Evolutionary conservation across 345 rosid species (phyloP).

Genomic region (Salix koriyanagi): DNA sequence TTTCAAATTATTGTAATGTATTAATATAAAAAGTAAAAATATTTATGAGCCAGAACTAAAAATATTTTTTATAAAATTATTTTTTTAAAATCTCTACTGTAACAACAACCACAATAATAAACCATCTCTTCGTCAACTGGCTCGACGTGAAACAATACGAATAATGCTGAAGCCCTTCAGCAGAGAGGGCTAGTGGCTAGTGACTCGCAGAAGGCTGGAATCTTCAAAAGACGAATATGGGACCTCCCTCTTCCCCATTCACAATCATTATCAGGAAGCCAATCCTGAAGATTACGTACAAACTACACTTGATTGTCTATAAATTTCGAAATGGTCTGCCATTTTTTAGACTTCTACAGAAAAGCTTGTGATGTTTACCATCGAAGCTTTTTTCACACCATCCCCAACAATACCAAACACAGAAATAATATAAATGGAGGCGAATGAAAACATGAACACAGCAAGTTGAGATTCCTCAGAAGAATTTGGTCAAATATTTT

Average conservation of each 20-base stretch:
- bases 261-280: not conserved
- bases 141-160: too few relatives aligned
- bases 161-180: too few relatives aligned
- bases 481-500: not conserved
- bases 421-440: not conserved
- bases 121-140: too few relatives aligned
- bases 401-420: not conserved
- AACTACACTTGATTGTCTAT: not conserved
- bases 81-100: too few relatives aligned
- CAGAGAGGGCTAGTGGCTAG: too few relatives aligned
- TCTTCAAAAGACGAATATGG: too few relatives aligned
- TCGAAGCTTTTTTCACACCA: not conserved
- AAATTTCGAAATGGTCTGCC: not conserved
- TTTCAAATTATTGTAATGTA: too few relatives aligned
- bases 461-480: not conserved
- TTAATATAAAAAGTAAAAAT: too few relatives aligned
- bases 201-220: not conserved
- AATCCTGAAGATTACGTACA: too few relatives aligned
- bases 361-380: not conserved
- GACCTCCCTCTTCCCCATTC: not conserved
- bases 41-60: too few relatives aligned
- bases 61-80: too few relatives aligned
- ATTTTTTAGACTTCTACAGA: not conserved
- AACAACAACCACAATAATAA: too few relatives aligned
- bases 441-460: not conserved